Percentiles rank a stretch among this genome's conserved stretches.
These are phyloP conservation scores for Penicillium atrosanguineum DNA, from an alignment of 495 filamentous ascomycete species.

Conservation along the genomic window DNA sequence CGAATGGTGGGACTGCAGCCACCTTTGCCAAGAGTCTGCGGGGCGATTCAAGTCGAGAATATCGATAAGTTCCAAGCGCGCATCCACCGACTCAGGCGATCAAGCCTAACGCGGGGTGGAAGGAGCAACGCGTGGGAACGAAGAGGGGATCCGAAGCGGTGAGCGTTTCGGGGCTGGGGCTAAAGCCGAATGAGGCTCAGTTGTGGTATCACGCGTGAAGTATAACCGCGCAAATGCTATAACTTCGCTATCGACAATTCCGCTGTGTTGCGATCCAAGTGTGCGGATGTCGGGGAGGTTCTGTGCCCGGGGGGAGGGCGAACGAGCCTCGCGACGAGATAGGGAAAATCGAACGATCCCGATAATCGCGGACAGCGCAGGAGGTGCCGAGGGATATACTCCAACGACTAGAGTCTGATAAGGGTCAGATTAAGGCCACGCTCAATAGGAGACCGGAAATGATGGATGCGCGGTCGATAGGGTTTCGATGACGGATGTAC, in stretches of 20 bases:
- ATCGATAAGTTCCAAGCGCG: constrained; percentile 27
- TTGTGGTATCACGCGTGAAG: constrained; percentile 6
- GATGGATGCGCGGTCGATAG: constrained; percentile 30
- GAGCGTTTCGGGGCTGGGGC: constrained; percentile 12
- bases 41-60: constrained; percentile 23
- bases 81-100: constrained; percentile 40
- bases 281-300: constrained; percentile 10
- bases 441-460: constrained; percentile 3
- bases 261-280: constrained; percentile 14
- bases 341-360: constrained; percentile 59
- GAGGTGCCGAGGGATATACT: constrained; percentile 2
- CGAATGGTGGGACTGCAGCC: constrained; percentile 32
- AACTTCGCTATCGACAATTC: constrained; percentile 3
- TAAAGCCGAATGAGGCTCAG: not conserved
- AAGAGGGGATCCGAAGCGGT: constrained; percentile 14
- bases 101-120: constrained; percentile 31
- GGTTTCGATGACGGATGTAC: constrained; percentile 35
- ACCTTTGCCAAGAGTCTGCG: constrained; percentile 36
- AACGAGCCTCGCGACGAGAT: constrained; percentile 59
- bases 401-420: constrained; percentile 8
- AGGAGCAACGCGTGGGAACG: constrained; percentile 29
- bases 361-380: constrained; percentile 33
- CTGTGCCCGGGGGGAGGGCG: constrained; percentile 7
- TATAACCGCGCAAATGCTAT: constrained; percentile 4
- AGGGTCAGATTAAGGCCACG: constrained; percentile 8